Evolutionary conservation across 2,329 filamentous ascomycete genomes (phyloP).

Genomic region (Trichoderma simmonsii): DNA sequence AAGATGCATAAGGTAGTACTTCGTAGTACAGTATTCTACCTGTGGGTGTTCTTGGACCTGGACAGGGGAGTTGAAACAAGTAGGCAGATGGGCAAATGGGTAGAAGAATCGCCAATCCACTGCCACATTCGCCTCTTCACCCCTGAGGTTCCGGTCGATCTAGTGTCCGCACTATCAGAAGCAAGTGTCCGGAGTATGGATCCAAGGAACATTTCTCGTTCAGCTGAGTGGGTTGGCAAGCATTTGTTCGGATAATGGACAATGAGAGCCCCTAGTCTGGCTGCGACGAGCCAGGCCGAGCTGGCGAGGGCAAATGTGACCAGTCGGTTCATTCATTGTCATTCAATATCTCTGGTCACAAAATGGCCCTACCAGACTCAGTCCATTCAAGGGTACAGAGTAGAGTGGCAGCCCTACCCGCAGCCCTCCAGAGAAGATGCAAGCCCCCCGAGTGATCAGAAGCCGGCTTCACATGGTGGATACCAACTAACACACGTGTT

Average conservation of each 20-base stretch:
- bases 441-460: background rate
- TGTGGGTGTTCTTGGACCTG: background rate
- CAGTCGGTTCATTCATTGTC: background rate
- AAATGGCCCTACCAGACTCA: background rate
- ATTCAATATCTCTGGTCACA: background rate
- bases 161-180: background rate
- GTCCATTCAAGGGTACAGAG: background rate
- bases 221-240: background rate
- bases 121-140: background rate
- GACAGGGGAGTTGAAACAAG: background rate
- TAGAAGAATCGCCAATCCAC: background rate
- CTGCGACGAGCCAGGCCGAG: background rate
- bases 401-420: background rate
- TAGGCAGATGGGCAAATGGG: background rate
- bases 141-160: background rate
- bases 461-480: background rate
- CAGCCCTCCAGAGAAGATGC: background rate
- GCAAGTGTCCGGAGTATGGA: background rate
- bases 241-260: background rate
- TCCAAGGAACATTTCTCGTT: background rate
- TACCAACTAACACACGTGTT: background rate
- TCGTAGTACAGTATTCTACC: background rate
- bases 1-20: background rate
- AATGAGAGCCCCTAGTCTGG: background rate
- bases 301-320: background rate